Percentiles rank a stretch among this genome's conserved stretches.
Evolutionary conservation across 2,329 filamentous ascomycete species (phyloP).

Genomic region (Colletotrichum plurivorum): DNA sequence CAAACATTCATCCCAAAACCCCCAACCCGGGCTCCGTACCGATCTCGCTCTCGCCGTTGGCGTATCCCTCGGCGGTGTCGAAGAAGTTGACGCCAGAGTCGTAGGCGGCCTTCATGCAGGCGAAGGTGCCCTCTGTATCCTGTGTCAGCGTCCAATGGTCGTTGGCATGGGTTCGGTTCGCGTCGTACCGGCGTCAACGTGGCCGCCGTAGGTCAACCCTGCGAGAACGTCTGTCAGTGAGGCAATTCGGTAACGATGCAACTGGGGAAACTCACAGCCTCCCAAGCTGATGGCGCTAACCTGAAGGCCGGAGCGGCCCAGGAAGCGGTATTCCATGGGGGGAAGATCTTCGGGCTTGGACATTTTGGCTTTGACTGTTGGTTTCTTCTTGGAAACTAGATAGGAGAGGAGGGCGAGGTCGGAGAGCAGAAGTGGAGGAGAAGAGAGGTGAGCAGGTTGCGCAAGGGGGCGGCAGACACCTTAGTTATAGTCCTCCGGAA

Average conservation of each 20-base stretch:
- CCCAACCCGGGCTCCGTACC: neutral
- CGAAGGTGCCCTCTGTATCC: slow-evolving; percentile 60
- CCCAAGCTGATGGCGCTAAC: slow-evolving; percentile 81
- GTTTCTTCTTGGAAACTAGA: slow-evolving; percentile 5
- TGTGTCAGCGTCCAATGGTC: slow-evolving; percentile 1
- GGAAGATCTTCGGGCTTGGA: slow-evolving; percentile 59
- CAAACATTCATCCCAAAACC: neutral
- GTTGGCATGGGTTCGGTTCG: neutral
- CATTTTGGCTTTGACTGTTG: slow-evolving; percentile 46
- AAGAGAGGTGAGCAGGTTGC: neutral
- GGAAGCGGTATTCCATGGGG: slow-evolving; percentile 79
- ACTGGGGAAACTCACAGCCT: slow-evolving; percentile 59
- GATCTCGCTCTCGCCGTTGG: slow-evolving; percentile 72
- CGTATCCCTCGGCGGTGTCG: slow-evolving; percentile 71
- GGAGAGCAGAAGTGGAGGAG: slow-evolving; percentile 24
- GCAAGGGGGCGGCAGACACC: slow-evolving; percentile 20
- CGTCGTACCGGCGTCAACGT: slow-evolving; percentile 74
- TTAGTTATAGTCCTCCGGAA: slow-evolving; percentile 37
- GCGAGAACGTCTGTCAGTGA: neutral
- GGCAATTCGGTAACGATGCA: neutral
- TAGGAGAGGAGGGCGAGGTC: slow-evolving; percentile 16
- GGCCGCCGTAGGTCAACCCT: slow-evolving; percentile 80
- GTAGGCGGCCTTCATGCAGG: slow-evolving; percentile 74
- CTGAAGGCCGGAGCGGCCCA: slow-evolving; percentile 80
- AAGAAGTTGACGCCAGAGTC: slow-evolving; percentile 75